phyloP scores from a whole-genome alignment of 2,329 filamentous ascomycete species.

The Cephalotrichum gorgonifer region DNA sequence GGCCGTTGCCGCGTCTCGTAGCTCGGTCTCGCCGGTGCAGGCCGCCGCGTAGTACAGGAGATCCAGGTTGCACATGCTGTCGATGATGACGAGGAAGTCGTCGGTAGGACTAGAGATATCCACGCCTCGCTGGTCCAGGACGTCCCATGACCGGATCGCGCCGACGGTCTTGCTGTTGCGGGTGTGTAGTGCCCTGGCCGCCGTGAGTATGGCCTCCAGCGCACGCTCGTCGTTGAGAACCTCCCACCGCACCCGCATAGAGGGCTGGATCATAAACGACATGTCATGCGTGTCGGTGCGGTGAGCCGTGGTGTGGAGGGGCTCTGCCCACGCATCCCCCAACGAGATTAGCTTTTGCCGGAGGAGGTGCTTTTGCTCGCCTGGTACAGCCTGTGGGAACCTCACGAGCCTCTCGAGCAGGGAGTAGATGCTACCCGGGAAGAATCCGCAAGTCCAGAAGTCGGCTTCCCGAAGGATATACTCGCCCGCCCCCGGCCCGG shows the following conservation, averaged over 20 bases:
- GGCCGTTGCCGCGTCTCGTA: constrained; percentile 18
- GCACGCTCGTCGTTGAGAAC: constrained; percentile 26
- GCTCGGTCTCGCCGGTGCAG: constrained; percentile 15
- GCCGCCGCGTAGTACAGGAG: constrained; percentile 23
- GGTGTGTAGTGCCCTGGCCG: constrained; percentile 30
- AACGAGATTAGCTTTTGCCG: constrained; percentile 14
- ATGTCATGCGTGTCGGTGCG: constrained; percentile 43
- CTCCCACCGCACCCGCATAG: constrained; percentile 36
- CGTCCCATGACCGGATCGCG: constrained; percentile 39
- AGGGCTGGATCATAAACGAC: constrained; percentile 41
- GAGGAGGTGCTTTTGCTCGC: constrained; percentile 7
- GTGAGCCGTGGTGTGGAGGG: constrained; percentile 21
- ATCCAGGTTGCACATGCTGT: constrained; percentile 29
- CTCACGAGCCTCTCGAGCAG: constrained; percentile 20
- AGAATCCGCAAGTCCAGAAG: constrained; percentile 14
- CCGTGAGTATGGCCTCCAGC: constrained; percentile 27
- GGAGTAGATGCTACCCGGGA: constrained; percentile 23
- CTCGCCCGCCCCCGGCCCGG: constrained; percentile 8
- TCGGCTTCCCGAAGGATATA: constrained; percentile 8
- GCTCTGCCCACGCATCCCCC: constrained; percentile 21
- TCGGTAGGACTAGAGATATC: constrained; percentile 18
- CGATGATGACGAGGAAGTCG: constrained; percentile 31
- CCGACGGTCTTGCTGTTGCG: constrained; percentile 30
- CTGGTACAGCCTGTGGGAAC: constrained; percentile 16
- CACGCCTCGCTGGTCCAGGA: constrained; percentile 17